Base-by-base conservation (phyloP, 345 rosid species). In the Raphanus raphanistrum region DNA sequence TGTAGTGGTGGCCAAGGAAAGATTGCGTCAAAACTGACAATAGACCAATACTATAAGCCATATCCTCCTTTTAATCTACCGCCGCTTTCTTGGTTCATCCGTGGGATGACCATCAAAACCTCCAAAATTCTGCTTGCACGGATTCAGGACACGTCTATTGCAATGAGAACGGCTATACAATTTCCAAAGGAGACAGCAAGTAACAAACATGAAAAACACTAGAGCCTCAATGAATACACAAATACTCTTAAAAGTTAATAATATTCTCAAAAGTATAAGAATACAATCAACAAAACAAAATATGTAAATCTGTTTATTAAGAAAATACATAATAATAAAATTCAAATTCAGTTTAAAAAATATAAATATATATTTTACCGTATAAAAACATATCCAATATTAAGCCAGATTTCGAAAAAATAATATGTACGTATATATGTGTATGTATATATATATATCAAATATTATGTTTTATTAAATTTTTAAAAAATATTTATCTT, bases 11-110 rank as follows among this genome's bases (percentile, higher is more conserved):
- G 93, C 15, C 83, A 84, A 80, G 95, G 98, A 71, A 86, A 88
- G 85, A 59, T 90, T 13, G 98, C 88, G 29, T 88, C 97, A 2
- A 89, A 62, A 11, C 88, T 86, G 85, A 85, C 76, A 80, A 76
- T 91, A 84, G 85, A 90, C 35, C 96, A 93, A 76, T 81, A 85
- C 71, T 86, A 90, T 81, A 89, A 93, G 78, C 91, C 97, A 4
- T 80, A 92, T 55, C 10, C 41, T 62, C 59, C 88, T 61, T 76
- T 86, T 33, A 90, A 90, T 4, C 89, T 96, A 2, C 96, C 94
- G 7, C 94, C 95, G n/a, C 81, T 93, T 71, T 91, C 97, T 28
- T 91, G 91, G 98, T 88, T 87, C 76, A 85, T 93, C n/a, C 84
- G 91, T 70, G 87, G 87, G 66, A 85, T 84, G 62, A 93, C 97